Evolutionary conservation across 169 alveolate species (phyloP).

Genomic region (Plasmodium gallinaceum): DNA sequence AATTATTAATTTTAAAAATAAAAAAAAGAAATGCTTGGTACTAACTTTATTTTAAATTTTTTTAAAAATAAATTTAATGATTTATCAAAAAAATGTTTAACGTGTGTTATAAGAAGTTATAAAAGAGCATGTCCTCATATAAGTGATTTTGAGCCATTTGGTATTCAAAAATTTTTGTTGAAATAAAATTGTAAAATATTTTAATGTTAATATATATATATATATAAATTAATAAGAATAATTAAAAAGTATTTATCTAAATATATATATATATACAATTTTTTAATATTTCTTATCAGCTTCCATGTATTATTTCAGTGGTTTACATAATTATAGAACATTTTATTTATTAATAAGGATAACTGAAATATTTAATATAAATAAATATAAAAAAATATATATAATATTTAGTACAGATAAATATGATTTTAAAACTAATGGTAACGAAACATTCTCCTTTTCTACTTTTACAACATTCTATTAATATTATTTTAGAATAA

Average conservation of each 20-base stretch:
- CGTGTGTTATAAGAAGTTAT: slow-evolving; percentile 59
- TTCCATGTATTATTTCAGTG: slow-evolving; percentile 76
- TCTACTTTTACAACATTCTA: neutral
- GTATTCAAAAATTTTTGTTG: slow-evolving; percentile 12
- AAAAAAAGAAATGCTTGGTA: slow-evolving; percentile 64
- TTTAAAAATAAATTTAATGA: slow-evolving; percentile 59
- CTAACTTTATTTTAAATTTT: slow-evolving; percentile 54
- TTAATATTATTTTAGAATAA: neutral
- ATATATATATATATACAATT: neutral
- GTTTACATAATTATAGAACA: slow-evolving; percentile 69
- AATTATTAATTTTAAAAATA: neutral
- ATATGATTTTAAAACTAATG: slow-evolving; percentile 73
- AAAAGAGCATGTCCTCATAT: slow-evolving; percentile 77
- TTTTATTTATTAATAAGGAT: slow-evolving; percentile 56
- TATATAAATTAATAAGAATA: neutral
- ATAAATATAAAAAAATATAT: slow-evolving; percentile 70
- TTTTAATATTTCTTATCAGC: slow-evolving; percentile 24
- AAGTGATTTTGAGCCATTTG: slow-evolving; percentile 78
- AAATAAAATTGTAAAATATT: neutral
- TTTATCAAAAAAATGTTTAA: slow-evolving; percentile 54
- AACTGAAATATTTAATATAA: slow-evolving; percentile 73
- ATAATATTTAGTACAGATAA: slow-evolving; percentile 70
- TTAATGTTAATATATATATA: neutral
- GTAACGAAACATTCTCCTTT: slow-evolving; percentile 17
- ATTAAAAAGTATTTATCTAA: neutral